Evolutionary conservation across 2,329 filamentous ascomycete genomes (phyloP).

Genomic region (Botrytis galanthina): DNA sequence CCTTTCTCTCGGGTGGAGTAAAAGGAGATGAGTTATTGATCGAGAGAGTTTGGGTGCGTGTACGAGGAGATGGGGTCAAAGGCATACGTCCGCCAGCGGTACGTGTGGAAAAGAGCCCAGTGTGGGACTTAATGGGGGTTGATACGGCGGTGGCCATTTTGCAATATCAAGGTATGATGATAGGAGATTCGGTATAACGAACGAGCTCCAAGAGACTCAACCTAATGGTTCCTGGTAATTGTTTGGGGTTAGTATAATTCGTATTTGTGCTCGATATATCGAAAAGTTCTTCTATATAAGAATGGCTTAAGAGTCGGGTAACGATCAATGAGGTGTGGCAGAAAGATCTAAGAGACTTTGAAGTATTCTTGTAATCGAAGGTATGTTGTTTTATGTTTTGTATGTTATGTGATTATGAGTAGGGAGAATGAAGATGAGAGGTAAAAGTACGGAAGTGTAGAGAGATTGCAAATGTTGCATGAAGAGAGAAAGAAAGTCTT

Average conservation of each 20-base stretch:
- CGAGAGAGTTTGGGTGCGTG: conserved; percentile 53
- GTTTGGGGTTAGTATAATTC: conserved; percentile 47
- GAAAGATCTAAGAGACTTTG: conserved; percentile 49
- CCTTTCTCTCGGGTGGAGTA: conserved; percentile 62
- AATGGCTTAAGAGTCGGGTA: conserved; percentile 45
- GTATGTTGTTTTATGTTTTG: conserved; percentile 32
- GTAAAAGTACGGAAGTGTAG: conserved; percentile 36
- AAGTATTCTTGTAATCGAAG: conserved; percentile 29
- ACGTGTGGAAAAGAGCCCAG: conserved; percentile 85
- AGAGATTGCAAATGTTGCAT: conserved; percentile 32
- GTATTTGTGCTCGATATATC: conserved; percentile 49
- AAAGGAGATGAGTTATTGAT: conserved; percentile 69
- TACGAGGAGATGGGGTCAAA: conserved; percentile 83
- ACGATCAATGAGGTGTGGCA: conserved; percentile 49
- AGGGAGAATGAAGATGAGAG: conserved; percentile 37
- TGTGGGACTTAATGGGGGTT: conserved; percentile 92
- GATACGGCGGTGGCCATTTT: conserved; percentile 85
- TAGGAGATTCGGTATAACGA: conserved; percentile 38
- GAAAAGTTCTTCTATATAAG: conserved; percentile 45
- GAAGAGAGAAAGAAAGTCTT: conserved; percentile 30
- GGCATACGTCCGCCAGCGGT: conserved; percentile 94
- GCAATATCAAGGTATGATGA: conserved; percentile 42
- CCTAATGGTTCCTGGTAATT: conserved; percentile 54
- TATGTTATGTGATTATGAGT: conserved; percentile 21
- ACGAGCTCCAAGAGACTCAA: conserved; percentile 60